Base-by-base conservation (phyloP, 441 rosid species). In the Omphalea diandra region DNA sequence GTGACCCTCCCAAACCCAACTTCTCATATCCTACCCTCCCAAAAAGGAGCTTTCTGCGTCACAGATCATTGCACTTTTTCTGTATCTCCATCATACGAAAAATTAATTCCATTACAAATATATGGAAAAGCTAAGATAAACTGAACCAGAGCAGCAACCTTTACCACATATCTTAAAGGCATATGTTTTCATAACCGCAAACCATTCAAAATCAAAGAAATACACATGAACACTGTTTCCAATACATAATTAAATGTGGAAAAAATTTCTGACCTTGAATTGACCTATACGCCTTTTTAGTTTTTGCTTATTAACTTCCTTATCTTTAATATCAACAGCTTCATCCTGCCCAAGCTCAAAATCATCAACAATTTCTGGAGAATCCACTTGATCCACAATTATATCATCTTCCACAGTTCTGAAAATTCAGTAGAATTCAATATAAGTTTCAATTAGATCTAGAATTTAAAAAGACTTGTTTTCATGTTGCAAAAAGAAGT, bases 321-420 rank as follows among this genome's bases (percentile, higher is more conserved):
- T 92, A 69, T 92, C 98, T 81, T 92, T 82, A 63, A 89, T 84
- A 69, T 90, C 96, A 5, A 91, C 89, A 63, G 83, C 89, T 87
- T 94, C 98, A 66, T 90, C 94, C 77, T 87, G 90, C 35, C 97
- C 97, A 57, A 90, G 80, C 78, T 91, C 94, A 80, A 91, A 89
- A 71, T 91, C 97, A 79, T 94, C 98, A 50, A 90, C 60, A 65
- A 91, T 79, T 72, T 91, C 98, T 0, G 95, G 88, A 70, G 90
- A 76, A 33, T 90, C 93, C 61, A 76, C 82, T 80, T 80, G 97
- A 75, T 92, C 97, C 75, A 90, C 82, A 14, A 92, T 77, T 64
- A 92, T 84, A 64, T 95, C 97, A 82, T 89, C 96, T 84, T 94
- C 99, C 32, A 87, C 84, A 49, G 98, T 95, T 53, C 98, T 92